Conservation (phyloP, 75 land plant genomes). For the Selaginella moellendorffii region DNA sequence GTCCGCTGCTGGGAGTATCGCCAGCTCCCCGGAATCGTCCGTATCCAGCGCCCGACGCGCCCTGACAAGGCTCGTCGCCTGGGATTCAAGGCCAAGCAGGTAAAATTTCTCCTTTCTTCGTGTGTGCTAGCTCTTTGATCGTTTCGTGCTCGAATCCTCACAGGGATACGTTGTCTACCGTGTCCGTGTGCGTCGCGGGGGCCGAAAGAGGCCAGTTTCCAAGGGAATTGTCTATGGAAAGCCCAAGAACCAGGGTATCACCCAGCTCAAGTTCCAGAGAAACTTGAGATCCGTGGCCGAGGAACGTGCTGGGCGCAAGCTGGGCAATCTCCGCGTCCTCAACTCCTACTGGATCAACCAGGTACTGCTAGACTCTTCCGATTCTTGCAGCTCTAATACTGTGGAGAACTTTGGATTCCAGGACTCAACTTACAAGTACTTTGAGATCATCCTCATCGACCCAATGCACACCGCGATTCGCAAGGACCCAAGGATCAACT, state of each 20-base stretch:
- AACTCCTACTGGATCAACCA: conserved; percentile 80
- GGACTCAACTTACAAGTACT: conserved; percentile 66
- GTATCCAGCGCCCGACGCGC: conserved; percentile 38
- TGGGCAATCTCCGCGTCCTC: conserved; percentile 64
- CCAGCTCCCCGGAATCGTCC: conserved; percentile 48
- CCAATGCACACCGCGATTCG: conserved; percentile 44
- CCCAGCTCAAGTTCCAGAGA: conserved; percentile 79
- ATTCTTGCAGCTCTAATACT: too few species aligned
- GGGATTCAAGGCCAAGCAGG: conserved; percentile 62
- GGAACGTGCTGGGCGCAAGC: conserved; percentile 68
- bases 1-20: conserved; percentile 76
- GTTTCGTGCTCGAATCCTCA: too few species aligned
- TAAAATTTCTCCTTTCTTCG: background rate
- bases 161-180: conserved; percentile 81
- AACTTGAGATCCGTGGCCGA: conserved; percentile 78
- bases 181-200: conserved; percentile 75
- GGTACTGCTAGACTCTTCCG: too few species aligned
- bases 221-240: conserved; percentile 92
- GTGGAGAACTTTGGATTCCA: conserved; percentile 10
- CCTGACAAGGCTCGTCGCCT: conserved; percentile 57
- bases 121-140: too few species aligned
- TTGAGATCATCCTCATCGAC: conserved; percentile 57
- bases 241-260: conserved; percentile 74
- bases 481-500: conserved; percentile 69
- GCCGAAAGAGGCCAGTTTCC: conserved; percentile 73